phyloP scores from a whole-genome alignment of 208 protist genomes.

The Leishmania lainsoni region DNA sequence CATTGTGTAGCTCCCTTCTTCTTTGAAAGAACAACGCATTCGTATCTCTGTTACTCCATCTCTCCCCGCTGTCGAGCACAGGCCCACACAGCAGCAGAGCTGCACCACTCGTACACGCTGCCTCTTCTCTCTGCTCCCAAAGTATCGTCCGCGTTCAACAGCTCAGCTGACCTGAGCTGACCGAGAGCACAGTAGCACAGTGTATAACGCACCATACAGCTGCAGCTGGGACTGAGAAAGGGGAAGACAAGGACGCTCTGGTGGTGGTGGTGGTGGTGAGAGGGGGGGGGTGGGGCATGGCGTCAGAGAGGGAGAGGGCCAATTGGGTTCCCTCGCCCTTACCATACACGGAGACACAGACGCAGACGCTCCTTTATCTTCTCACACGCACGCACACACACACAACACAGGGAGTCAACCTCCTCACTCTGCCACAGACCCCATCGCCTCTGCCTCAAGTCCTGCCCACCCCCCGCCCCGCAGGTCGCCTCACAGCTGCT shows the following conservation, averaged over 20 bases:
- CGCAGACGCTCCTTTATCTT: too few species aligned
- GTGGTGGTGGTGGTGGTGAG: background rate
- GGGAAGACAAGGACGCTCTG: background rate
- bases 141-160: background rate
- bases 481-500: too few species aligned
- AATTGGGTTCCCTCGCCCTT: too few species aligned
- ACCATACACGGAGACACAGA: background rate
- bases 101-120: background rate
- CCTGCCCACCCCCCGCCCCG: too few species aligned
- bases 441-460: background rate
- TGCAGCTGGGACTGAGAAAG: background rate
- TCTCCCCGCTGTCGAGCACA: background rate
- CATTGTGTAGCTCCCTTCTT: too few species aligned
- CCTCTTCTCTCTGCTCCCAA: background rate
- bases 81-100: background rate
- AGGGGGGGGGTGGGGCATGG: too few species aligned
- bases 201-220: background rate
- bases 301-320: too few species aligned
- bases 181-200: background rate
- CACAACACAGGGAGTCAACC: background rate
- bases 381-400: too few species aligned
- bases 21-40: background rate
- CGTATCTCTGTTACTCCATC: background rate
- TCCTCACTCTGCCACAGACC: too few species aligned
- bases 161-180: background rate